Conservation (phyloP, 192 early-diverging fungal genomes). For the Coemansia guatemalensis region DNA sequence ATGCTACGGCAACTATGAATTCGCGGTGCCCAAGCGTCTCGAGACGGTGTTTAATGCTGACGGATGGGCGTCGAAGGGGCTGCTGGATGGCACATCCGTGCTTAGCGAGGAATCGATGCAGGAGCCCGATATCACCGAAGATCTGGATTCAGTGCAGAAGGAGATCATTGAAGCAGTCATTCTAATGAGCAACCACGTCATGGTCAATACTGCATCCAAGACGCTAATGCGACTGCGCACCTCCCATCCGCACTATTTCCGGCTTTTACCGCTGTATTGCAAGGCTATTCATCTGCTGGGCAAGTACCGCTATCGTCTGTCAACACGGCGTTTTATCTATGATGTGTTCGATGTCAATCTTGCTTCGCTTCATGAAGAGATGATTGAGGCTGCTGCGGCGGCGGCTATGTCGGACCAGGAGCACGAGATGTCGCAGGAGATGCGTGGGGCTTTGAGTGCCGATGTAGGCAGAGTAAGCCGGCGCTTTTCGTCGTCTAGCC, state of each 20-base stretch:
- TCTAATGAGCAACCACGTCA: conserved; percentile 46
- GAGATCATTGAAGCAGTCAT: conserved; percentile 49
- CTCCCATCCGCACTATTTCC: conserved; percentile 55
- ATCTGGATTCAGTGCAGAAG: conserved; percentile 52
- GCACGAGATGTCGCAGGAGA: background rate
- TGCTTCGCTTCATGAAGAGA: conserved; percentile 32
- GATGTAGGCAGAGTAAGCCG: conserved; percentile 4
- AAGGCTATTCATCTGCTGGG: conserved; percentile 37
- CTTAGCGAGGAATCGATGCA: conserved; percentile 15
- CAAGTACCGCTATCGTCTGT: conserved; percentile 51
- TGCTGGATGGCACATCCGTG: conserved; percentile 39
- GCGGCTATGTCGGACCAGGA: background rate
- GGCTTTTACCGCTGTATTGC: conserved; percentile 40
- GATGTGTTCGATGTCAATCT: conserved; percentile 54
- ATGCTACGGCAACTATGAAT: conserved; percentile 50
- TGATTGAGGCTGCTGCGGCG: conserved; percentile 5
- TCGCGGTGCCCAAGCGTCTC: conserved; percentile 38
- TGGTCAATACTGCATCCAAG: conserved; percentile 46
- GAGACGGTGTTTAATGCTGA: conserved; percentile 33
- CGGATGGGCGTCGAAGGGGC: conserved; percentile 39
- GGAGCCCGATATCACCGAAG: conserved; percentile 13
- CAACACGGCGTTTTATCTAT: conserved; percentile 44
- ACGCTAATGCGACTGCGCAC: conserved; percentile 48
- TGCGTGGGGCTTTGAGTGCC: background rate
- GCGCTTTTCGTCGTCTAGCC: conserved; percentile 36